Percentiles rank a stretch among this genome's conserved stretches.
phyloP scores from a whole-genome alignment of 2,329 filamentous ascomycete species.

The Mycocentrospora acerina region DNA sequence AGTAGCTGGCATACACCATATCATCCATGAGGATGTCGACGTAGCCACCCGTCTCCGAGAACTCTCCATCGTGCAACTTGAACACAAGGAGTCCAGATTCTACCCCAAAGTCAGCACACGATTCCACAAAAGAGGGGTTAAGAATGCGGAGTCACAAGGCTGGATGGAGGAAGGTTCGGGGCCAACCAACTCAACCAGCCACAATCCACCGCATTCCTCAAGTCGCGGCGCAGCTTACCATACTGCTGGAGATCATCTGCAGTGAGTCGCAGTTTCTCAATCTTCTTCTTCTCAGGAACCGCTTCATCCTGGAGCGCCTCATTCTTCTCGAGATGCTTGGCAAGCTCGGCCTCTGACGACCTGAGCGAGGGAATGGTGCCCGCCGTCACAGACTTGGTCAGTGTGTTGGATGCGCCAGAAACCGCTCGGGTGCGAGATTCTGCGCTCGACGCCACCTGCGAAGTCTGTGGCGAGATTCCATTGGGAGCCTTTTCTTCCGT shows the following conservation, averaged over 20 bases:
- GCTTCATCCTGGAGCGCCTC: constrained; percentile 51
- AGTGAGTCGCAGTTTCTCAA: constrained; percentile 75
- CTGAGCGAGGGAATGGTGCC: constrained; percentile 47
- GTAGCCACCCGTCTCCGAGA: constrained; percentile 73
- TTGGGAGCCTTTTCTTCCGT: constrained; percentile 39
- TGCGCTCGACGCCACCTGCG: constrained; percentile 17
- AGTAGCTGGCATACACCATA: constrained; percentile 87
- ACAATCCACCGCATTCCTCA: constrained; percentile 14
- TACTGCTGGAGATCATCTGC: constrained; percentile 80
- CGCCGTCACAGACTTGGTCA: constrained; percentile 34
- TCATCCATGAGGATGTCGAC: constrained; percentile 93
- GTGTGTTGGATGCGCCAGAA: constrained; percentile 19
- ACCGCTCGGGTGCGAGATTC: constrained; percentile 15
- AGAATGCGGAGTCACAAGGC: constrained; percentile 19
- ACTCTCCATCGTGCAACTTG: constrained; percentile 85
- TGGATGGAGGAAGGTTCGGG: constrained; percentile 17
- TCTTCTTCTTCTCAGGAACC: constrained; percentile 55
- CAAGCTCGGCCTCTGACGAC: constrained; percentile 43
- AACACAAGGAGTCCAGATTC: constrained; percentile 94
- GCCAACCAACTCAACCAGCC: constrained; percentile 29
- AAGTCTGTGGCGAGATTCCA: constrained; percentile 24
- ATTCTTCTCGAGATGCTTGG: constrained; percentile 50
- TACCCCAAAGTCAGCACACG: constrained; percentile 44
- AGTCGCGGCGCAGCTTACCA: constrained; percentile 50
- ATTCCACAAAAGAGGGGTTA: neutral